Conservation (phyloP, 1,284 basidiomycete genomes). For the Sanghuangporus weigelae region DNA sequence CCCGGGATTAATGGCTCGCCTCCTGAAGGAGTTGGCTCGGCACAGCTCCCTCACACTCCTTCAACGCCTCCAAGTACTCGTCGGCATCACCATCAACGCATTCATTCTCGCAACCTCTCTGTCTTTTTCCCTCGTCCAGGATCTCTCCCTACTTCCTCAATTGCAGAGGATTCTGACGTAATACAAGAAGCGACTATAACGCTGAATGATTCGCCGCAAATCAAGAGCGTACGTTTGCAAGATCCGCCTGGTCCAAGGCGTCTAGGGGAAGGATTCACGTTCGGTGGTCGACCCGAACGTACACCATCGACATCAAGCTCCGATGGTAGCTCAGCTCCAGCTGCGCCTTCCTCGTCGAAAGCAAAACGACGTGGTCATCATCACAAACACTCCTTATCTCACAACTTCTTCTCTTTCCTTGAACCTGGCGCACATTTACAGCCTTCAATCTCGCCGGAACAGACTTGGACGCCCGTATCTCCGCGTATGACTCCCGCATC, state of each 20-base stretch:
- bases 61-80: conserved; percentile 30
- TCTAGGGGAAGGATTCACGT: conserved; percentile 61
- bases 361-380: conserved; percentile 73
- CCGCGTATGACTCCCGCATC: conserved; percentile 18
- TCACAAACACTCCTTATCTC: conserved; percentile 90
- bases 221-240: conserved; percentile 27
- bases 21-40: conserved; percentile 23
- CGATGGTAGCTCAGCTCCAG: conserved; percentile 18
- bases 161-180: conserved; percentile 55
- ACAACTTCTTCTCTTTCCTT: conserved; percentile 89
- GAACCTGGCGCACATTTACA: conserved; percentile 44
- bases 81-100: conserved; percentile 55
- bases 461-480: conserved; percentile 24
- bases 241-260: conserved; percentile 30
- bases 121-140: conserved; percentile 87
- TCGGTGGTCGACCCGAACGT: conserved; percentile 42
- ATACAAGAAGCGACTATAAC: conserved; percentile 47
- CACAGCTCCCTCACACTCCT: conserved; percentile 20
- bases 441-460: conserved; percentile 20
- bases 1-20: conserved; percentile 21
- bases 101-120: conserved; percentile 88
- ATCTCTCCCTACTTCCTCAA: conserved; percentile 49
- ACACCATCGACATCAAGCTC: conserved; percentile 26
- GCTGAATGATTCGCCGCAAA: conserved; percentile 33
- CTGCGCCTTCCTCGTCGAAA: conserved; percentile 27